Evolutionary conservation across 306 rosid genomes (phyloP).

Genomic region (Malus orientalis): DNA sequence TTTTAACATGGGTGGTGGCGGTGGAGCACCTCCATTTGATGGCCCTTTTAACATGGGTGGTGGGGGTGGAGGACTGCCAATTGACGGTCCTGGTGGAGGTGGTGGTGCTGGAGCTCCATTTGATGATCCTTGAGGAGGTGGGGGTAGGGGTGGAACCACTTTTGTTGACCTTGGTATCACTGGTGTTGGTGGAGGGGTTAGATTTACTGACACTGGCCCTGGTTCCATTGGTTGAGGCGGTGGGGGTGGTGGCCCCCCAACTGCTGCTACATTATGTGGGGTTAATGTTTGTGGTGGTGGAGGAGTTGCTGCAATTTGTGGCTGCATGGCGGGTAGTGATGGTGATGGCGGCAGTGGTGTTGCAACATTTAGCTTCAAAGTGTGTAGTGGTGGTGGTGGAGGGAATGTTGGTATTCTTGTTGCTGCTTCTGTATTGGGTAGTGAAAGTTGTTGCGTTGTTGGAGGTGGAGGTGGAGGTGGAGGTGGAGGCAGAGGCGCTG

Average conservation of each 20-base stretch:
- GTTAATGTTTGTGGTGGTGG: background rate
- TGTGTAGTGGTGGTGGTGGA: background rate
- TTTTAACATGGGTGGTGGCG: conserved; percentile 4
- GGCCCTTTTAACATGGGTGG: background rate
- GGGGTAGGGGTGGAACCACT: conserved; percentile 6
- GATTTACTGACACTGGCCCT: background rate
- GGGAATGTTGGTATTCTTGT: background rate
- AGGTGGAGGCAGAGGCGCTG: background rate
- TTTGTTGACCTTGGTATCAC: background rate
- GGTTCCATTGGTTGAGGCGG: conserved; percentile 12
- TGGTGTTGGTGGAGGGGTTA: conserved; percentile 10
- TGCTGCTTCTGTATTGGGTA: background rate
- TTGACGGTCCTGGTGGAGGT: background rate
- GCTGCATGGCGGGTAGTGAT: background rate
- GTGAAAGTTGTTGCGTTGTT: background rate
- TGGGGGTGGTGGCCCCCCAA: background rate
- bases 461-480: background rate
- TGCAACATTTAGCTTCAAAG: background rate
- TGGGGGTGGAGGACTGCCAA: conserved; percentile 7
- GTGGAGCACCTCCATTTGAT: background rate
- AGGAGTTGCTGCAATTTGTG: background rate
- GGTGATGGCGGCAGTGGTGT: background rate
- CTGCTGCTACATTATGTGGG: background rate
- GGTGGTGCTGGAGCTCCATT: conserved; percentile 10
- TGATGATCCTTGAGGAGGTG: conserved; percentile 2